Base-by-base conservation (phyloP, 116 monocot species). In the Posidonia oceanica region DNA sequence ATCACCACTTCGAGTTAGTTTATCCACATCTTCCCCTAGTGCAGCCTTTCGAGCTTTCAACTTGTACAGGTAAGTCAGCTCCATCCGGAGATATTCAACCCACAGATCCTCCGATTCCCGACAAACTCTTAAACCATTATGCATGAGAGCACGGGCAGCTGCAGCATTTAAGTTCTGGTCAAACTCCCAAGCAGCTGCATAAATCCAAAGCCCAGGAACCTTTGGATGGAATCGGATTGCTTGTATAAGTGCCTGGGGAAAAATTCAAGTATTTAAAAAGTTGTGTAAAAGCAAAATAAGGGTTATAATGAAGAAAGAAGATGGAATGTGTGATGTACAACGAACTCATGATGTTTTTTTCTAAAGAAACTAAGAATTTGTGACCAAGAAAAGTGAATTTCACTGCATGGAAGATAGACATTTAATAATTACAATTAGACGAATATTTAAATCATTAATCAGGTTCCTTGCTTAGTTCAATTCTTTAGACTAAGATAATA, bases 181-280 rank as follows among this genome's bases (percentile, higher is more conserved):
- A 71, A 95, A 95, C 69, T 95, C 88, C 91, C 91, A 95, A 57
- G 94, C 78, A 37, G 94, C 85, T 37, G 91, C 94, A 80, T 95
- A 88, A 17, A 95, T 88, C 94, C 94, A 95, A 77, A 95, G 88
- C 3, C 86, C 86, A 67, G 91, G 88, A n/a, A 91, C 82, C 65
- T 84, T 91, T 54, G 91, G 88, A 63, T 95, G 91, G 74, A 74
- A 91, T 44, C 91, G 79, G 63, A 90, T 80, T 37, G 80, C 87
- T 76, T 87, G 76, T 14, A 81, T 85, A 63, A 94, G 81, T 53
- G 75, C 87, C 90, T 94, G 52, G 2, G 37, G 20, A 36, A 36
- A 52, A 73, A 65, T 54, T 14, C 23, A 18, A 58, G 56, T 11
- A 14, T 15, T 56, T 74, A 48, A 7, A 48, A 48, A 48, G 12